Conservation (phyloP, 1,284 basidiomycete species). For the Flammula alnicola region DNA sequence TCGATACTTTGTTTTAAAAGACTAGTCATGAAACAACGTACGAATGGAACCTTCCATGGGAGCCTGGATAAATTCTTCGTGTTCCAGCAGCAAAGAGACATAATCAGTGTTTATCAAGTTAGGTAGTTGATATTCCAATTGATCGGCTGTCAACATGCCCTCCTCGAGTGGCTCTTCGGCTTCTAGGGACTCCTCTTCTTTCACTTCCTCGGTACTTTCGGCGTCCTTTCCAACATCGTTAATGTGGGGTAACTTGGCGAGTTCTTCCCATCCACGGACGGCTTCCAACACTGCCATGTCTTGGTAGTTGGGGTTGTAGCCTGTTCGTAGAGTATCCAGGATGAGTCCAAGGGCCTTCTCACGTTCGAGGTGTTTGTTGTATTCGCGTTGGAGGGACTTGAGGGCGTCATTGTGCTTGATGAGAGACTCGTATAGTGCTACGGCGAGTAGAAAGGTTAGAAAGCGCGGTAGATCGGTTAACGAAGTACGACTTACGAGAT, state of each 20-base stretch:
- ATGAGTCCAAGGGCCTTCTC: conserved; percentile 85
- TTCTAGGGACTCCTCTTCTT: conserved; percentile 39
- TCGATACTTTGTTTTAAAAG: not conserved
- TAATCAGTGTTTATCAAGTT: conserved; percentile 74
- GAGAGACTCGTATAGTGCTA: conserved; percentile 85
- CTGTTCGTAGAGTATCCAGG: conserved; percentile 77
- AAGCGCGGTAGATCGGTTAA: not conserved
- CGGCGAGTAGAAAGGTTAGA: conserved; percentile 14
- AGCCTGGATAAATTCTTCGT: conserved; percentile 67
- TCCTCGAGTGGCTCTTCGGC: conserved; percentile 47
- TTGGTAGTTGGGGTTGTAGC: conserved; percentile 98
- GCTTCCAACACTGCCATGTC: conserved; percentile 99
- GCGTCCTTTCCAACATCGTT: conserved; percentile 57
- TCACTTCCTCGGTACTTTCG: conserved; percentile 36
- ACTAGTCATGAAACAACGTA: conserved; percentile 39
- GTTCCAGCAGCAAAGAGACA: conserved; percentile 72
- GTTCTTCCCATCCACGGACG: conserved; percentile 90
- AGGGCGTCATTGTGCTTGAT: conserved; percentile 77
- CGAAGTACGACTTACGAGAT: conserved; percentile 65
- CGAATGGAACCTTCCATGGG: conserved; percentile 53
- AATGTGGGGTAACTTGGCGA: conserved; percentile 73
- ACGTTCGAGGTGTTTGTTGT: conserved; percentile 75
- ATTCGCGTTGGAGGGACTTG: conserved; percentile 73
- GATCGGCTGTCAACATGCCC: conserved; percentile 56
- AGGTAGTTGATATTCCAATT: conserved; percentile 65